A percentile compares a stretch with the other conserved stretches of the same genome.
phyloP scores from a whole-genome alignment of 345 rosid species.

The Aquilaria yunnanensis region DNA sequence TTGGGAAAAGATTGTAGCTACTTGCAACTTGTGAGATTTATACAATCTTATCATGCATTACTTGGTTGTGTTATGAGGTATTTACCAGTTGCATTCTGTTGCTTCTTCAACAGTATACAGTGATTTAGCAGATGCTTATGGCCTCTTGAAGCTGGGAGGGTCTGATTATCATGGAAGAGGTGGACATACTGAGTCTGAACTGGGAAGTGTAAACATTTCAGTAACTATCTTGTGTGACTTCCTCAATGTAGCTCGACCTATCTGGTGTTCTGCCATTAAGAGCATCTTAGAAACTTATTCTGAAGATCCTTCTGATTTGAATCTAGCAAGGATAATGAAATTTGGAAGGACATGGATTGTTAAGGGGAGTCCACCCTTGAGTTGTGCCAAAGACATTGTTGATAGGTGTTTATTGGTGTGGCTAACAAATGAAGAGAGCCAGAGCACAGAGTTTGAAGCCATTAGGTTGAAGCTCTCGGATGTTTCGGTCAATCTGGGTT shows the following conservation, averaged over 20 bases:
- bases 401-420: constrained; percentile 52
- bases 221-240: constrained; percentile 52
- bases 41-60: background rate
- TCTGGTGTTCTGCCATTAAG: constrained; percentile 73
- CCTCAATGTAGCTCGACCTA: constrained; percentile 67
- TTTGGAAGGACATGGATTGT: constrained; percentile 39
- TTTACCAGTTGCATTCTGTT: constrained; percentile 4
- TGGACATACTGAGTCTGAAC: constrained; percentile 69
- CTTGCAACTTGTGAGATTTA: background rate
- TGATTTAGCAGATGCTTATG: constrained; percentile 68
- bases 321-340: constrained; percentile 50
- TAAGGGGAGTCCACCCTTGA: constrained; percentile 33
- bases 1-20: background rate
- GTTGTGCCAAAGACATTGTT: constrained; percentile 52
- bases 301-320: constrained; percentile 59
- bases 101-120: constrained; percentile 49
- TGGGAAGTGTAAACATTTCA: constrained; percentile 83
- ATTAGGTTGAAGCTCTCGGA: constrained; percentile 43
- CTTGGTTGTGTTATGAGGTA: background rate
- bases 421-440: constrained; percentile 63
- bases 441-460: constrained; percentile 53
- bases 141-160: constrained; percentile 88
- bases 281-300: constrained; percentile 41
- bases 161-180: constrained; percentile 92
- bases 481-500: constrained; percentile 25